phyloP scores from a whole-genome alignment of 768 basidiomycete genomes.

The Lactifluus piperatus region DNA sequence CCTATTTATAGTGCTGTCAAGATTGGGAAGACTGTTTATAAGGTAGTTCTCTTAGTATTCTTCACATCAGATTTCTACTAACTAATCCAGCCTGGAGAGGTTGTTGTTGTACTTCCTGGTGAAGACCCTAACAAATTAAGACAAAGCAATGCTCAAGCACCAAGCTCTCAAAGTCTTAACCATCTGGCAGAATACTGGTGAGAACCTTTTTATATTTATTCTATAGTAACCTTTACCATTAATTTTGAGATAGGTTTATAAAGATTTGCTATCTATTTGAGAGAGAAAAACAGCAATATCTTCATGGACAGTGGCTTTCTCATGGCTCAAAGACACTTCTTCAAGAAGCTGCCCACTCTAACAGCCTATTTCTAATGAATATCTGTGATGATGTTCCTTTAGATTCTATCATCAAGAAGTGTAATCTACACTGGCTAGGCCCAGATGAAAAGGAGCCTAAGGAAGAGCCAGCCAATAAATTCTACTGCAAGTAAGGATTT shows the following conservation, averaged over 20 bases:
- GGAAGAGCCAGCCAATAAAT: slow-evolving; percentile 39
- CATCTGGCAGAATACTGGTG: slow-evolving; percentile 57
- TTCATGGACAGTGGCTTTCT: slow-evolving; percentile 65
- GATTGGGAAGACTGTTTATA: slow-evolving; percentile 52
- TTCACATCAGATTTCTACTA: not conserved
- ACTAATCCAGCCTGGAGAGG: slow-evolving; percentile 44
- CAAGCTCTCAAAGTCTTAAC: slow-evolving; percentile 42
- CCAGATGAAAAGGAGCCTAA: slow-evolving; percentile 37
- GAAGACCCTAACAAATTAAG: slow-evolving; percentile 36
- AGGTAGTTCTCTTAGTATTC: slow-evolving; percentile 27
- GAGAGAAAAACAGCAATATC: slow-evolving; percentile 36
- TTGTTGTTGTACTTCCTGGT: slow-evolving; percentile 55
- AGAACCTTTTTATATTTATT: slow-evolving; percentile 16
- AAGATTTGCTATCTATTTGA: slow-evolving; percentile 59
- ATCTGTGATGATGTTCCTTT: slow-evolving; percentile 49
- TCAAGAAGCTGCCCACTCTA: slow-evolving; percentile 58
- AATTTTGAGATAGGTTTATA: slow-evolving; percentile 46
- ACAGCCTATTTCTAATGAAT: slow-evolving; percentile 45
- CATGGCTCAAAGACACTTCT: slow-evolving; percentile 60
- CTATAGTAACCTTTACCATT: not conserved
- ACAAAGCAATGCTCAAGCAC: slow-evolving; percentile 32
- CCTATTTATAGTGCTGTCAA: slow-evolving; percentile 27
- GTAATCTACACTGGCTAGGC: slow-evolving; percentile 38
- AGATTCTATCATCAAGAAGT: slow-evolving; percentile 49
- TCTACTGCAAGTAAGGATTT: slow-evolving; percentile 45